Conservation (phyloP, 1,284 basidiomycete genomes). For the Rhodotorula mucilaginosa region DNA sequence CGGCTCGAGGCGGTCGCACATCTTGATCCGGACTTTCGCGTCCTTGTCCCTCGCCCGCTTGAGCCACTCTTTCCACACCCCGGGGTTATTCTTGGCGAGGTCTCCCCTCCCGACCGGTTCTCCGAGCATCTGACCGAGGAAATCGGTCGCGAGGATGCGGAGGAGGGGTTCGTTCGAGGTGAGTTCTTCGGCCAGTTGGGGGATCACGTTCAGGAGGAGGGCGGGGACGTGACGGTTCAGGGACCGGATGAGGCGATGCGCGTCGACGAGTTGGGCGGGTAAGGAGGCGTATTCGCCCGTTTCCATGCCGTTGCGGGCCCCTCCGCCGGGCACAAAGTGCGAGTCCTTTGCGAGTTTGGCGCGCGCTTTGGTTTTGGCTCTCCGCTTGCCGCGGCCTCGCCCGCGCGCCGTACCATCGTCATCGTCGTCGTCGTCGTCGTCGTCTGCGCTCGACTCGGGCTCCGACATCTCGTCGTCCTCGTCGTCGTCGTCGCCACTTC, state of each 20-base stretch:
- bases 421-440: constrained; percentile 44
- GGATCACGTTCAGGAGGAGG: constrained; percentile 83
- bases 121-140: constrained; percentile 85
- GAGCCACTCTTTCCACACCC: constrained; percentile 84
- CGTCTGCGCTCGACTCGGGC: constrained; percentile 51
- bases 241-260: constrained; percentile 81
- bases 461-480: constrained; percentile 50
- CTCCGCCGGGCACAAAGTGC: neutral
- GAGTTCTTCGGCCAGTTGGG: constrained; percentile 87
- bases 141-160: constrained; percentile 74
- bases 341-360: constrained; percentile 7
- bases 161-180: constrained; percentile 67
- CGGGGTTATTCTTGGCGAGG: constrained; percentile 73
- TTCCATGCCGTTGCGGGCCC: neutral
- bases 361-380: constrained; percentile 24
- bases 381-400: constrained; percentile 10
- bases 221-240: constrained; percentile 77
- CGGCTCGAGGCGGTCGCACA: constrained; percentile 68
- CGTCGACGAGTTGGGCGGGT: constrained; percentile 55
- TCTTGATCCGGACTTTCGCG: constrained; percentile 67
- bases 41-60: constrained; percentile 75
- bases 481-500: constrained; percentile 52
- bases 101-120: constrained; percentile 60
- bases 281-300: constrained; percentile 36
- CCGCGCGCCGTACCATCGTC: constrained; percentile 2